Base-by-base conservation (phyloP, 2,329 filamentous ascomycete species). In the Whalleya microplaca region DNA sequence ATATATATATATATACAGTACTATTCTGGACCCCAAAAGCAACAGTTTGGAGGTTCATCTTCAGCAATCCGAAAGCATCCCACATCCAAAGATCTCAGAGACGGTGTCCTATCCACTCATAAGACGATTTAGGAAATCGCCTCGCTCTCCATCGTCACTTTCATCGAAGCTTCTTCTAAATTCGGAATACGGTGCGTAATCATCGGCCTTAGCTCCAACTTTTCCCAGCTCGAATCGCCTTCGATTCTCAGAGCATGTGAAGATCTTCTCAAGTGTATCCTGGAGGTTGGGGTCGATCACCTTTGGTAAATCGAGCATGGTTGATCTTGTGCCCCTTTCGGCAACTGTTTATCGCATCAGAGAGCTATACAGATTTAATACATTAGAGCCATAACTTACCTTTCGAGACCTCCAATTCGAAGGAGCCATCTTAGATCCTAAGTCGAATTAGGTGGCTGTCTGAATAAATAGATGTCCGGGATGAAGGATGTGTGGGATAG, bases 221-320 rank as follows among this genome's bases (percentile, higher is more conserved):
- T 66, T 67, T 2, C n/a, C 21, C 18, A 51, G 10, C n/a, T 56
- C 58, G 10, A 16, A 2, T 20, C 52, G 52, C 14, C 61, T 56
- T 21, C 32, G 53, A 10, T 27, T 41, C 21, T 66, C 60, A 19
- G 40, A 47, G 40, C 53, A 58, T 21, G 56, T 56, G 45, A 40
- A 57, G 2, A 64, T 12, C n/a, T 29, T 55, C 10, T 66, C 61
- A 29, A 70, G 62, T 5, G 55, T 27, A 21, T 57, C 58, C 56
- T 71, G 67, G 3, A 67, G 43, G n/a, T 58, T 56, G 16, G 64
- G 59, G 44, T 71, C 61, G 42, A 62, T 65, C 19, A 62, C 57
- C 42, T 62, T 66, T 5, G 65, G 64, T 12, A 60, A 48, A 23
- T 8, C 42, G 21, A 46, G 21, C 2, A 48, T 20, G 4, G 42